Evolutionary conservation across 192 early-diverging fungal genomes (phyloP), one percentile per base, ranked within the genome.

Genomic region (Gonapodya sp.): DNA sequence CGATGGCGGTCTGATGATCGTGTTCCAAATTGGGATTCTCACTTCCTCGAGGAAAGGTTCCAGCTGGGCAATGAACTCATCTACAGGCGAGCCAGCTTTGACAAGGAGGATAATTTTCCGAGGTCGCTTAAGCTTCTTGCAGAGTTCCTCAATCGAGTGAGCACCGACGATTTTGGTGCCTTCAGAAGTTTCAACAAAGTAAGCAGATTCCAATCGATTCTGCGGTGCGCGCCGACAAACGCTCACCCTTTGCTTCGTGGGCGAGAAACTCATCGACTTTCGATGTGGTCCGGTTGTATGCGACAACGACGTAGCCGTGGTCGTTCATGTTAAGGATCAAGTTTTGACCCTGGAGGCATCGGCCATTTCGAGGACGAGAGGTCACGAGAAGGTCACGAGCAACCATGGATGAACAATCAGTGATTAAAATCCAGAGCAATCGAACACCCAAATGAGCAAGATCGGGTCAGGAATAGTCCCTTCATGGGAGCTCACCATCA

Each of bases 321-420:
- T 99, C 97, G 86, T 96, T 93, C 93, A 99, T 95, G 92, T 99
- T 99, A 78, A 99, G 87, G 84, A 99, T 95, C 86, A 99, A 85
- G 93, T 99, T 99, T 86, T 99, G 97, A 83, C 97, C 97, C 95
- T 97, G 85, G 24, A 31, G 64, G 18, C 78, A 0, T 0, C 0
- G 0, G 36, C 34, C 35, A 78, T 31, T n/a, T n/a, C 36, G 78
- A 36, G 73, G 33, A 46, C 30, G 34, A 79, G 35, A 33, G 80
- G n/a, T n/a, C n/a, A n/a, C n/a, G n/a, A n/a, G n/a, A n/a, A n/a
- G n/a, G n/a, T n/a, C n/a, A n/a, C n/a, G n/a, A n/a, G n/a, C n/a
- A n/a, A n/a, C n/a, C n/a, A n/a, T n/a, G n/a, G n/a, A n/a, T n/a
- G n/a, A n/a, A n/a, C n/a, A n/a, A n/a, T n/a, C n/a, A n/a, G n/a